Conservation (phyloP, 2,329 filamentous ascomycete genomes). For the Ophiostoma sp. region DNA sequence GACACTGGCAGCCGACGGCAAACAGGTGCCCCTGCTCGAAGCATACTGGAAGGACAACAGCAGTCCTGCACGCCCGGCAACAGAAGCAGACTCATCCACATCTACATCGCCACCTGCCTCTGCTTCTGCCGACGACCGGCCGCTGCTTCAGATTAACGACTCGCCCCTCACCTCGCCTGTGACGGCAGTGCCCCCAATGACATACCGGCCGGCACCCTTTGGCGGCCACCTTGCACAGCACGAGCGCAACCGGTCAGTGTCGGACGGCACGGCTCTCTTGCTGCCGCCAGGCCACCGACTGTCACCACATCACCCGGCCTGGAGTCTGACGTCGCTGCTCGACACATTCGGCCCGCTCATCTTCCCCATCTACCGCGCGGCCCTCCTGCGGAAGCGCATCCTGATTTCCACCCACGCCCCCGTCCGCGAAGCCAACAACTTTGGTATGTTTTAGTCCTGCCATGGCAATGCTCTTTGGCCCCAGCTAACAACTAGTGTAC, state of each 20-base stretch:
- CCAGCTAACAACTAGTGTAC: conserved; percentile 60
- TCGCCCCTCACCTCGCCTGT: conserved; percentile 50
- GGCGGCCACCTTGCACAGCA: conserved; percentile 4
- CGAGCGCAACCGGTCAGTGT: conserved; percentile 31
- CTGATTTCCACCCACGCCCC: conserved; percentile 81
- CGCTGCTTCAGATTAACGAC: conserved; percentile 38
- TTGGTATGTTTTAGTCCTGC: conserved; percentile 54
- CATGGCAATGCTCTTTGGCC: background rate
- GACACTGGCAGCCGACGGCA: conserved; percentile 61
- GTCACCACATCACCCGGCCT: conserved; percentile 76
- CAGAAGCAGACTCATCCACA: background rate
- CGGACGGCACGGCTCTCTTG: conserved; percentile 55
- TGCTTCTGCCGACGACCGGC: conserved; percentile 32
- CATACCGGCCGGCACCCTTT: conserved; percentile 36
- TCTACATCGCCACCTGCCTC: background rate
- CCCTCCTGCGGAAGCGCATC: conserved; percentile 79
- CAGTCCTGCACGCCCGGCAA: background rate
- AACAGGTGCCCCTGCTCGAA: conserved; percentile 60
- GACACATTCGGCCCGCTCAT: conserved; percentile 84
- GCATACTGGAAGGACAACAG: conserved; percentile 71
- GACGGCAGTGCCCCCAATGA: conserved; percentile 25
- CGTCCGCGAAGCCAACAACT: conserved; percentile 80
- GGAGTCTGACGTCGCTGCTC: conserved; percentile 71
- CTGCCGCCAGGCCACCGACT: conserved; percentile 60
- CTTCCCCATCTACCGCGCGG: conserved; percentile 84